Base-by-base conservation (phyloP, 73 alveolate genomes). In the Paramecium sonneborni region DNA sequence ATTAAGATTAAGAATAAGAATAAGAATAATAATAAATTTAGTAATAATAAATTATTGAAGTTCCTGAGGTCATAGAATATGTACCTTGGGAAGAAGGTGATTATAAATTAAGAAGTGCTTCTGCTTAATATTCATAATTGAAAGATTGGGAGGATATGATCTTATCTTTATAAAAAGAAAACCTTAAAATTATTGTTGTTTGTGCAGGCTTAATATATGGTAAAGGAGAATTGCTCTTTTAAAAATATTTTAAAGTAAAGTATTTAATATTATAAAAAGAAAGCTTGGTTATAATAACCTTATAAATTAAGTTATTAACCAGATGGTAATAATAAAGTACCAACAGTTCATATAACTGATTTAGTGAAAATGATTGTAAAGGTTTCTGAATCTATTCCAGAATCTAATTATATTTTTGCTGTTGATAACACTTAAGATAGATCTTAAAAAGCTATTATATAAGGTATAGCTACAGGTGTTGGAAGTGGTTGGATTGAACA, bases 141-240 rank as follows among this genome's bases (percentile, higher is more conserved):
- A 97, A 98, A 94, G 96, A 93, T 85, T 57, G 97, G 62, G 99
- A 98, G 93, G 97, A 96, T 43, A 79, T 97, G 10, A 98, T 98
- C 24, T 93, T 98, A 95, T 28, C 95, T 5, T 82, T 97, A n/a
- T 95, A 93, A 58, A 95, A 95, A 46, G 98, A 96, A 46, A 95
- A 95, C 93, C 92, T 98, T 20, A 96, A 93, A 85, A 97, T 96
- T 1, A 96, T 96, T 84, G 98, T 98, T 3, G 93, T 98, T 28
- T 94, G 99, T 30, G 95, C 99, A 2, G 99, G 99, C 9, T 86
- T 98, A 69, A 91, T 95, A 15, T 98, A 98, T 86, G 99, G 99
- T 1, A 96, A 97, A 72, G 99, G 99, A 7, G 97, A 95, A 32
- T 69, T 76, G 0, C 92, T 94, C 23, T 96, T 97, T 85, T 68